Evolutionary conservation across 2,329 filamentous ascomycete species (phyloP), one percentile per base, ranked within the genome.

Genomic region (Hypoxylon sp.): DNA sequence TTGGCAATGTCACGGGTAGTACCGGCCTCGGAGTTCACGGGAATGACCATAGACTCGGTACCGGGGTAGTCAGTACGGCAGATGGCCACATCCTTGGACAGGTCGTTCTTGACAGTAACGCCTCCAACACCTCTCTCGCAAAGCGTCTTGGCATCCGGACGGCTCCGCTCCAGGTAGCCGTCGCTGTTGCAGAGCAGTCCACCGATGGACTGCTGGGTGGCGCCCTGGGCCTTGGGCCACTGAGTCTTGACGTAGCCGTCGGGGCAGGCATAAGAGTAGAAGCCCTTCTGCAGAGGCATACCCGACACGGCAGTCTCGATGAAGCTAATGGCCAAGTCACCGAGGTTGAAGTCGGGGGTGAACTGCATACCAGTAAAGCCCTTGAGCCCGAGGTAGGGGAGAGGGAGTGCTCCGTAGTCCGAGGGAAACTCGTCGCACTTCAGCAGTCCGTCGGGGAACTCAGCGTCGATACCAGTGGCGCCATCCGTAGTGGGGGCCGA

Each of bases 51-150:
- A 68, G 82, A 82, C 80, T 99, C 95, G 57, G 87, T 92, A 72
- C 92, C 94, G 61, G 95, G 95, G 78, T 99, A 99, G 75, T 97
- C 92, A 65, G 95, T 98, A 75, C 92, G 92, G 86, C 95, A 99
- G 67, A 96, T 84, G 40, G 89, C 83, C 23, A 91, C 88, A 38
- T 83, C 77, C 31, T 84, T 72, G 46, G 75, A 71, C 27, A 97
- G 81, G 52, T 88, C 86, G 82, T 97, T 99, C 74, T 88, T 72
- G 58, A 97, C 84, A 58, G 81, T 80, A 65, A 97, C 84, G 64
- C 88, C 85, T 35, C 87, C 86, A 46, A 84, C 83, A 61, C 93
- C 92, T 26, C 77, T 67, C 70, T 89, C 86, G 77, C 95, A 99
- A 27, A 99, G 87, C 45, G 81, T 89, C 59, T 83, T 82, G 61